A percentile compares a stretch with the other conserved stretches of the same genome.
Conservation (phyloP, 2,329 filamentous ascomycete species). For the Neodidymelliopsis sp. region DNA sequence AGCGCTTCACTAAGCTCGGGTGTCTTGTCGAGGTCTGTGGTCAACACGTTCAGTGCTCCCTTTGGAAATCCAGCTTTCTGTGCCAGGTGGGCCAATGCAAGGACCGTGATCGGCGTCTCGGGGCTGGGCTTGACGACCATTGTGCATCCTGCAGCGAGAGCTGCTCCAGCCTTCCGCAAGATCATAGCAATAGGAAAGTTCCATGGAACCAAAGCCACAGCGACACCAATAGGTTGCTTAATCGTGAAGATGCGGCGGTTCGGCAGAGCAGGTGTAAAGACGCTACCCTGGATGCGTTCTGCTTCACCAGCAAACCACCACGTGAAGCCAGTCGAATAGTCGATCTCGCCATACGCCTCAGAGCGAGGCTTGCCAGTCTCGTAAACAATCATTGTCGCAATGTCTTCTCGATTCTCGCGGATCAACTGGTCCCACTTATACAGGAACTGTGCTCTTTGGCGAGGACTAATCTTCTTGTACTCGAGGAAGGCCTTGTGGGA, state of each 20-base stretch:
- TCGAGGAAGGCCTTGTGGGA: conserved; percentile 67
- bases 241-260: conserved; percentile 73
- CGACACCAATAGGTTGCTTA: conserved; percentile 76
- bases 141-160: conserved; percentile 74
- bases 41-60: conserved; percentile 68
- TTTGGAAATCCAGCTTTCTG: conserved; percentile 58
- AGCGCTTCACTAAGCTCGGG: conserved; percentile 62
- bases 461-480: conserved; percentile 67
- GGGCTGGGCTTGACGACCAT: conserved; percentile 66
- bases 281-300: conserved; percentile 68
- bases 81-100: conserved; percentile 50
- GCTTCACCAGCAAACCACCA: conserved; percentile 69
- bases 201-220: conserved; percentile 74
- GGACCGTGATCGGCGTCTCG: conserved; percentile 50
- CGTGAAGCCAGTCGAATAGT: conserved; percentile 62
- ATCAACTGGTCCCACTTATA: conserved; percentile 72
- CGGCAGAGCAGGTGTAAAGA: conserved; percentile 66
- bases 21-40: conserved; percentile 64
- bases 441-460: conserved; percentile 67
- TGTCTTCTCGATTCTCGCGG: conserved; percentile 66
- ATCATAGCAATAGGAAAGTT: conserved; percentile 76
- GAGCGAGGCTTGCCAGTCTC: conserved; percentile 63
- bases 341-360: conserved; percentile 61
- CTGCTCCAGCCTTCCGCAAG: conserved; percentile 71
- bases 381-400: conserved; percentile 69